These are phyloP conservation scores for Rhododendron ferrugineum DNA, from an alignment of 148 eudicot genomes.

Conservation along the genomic window DNA sequence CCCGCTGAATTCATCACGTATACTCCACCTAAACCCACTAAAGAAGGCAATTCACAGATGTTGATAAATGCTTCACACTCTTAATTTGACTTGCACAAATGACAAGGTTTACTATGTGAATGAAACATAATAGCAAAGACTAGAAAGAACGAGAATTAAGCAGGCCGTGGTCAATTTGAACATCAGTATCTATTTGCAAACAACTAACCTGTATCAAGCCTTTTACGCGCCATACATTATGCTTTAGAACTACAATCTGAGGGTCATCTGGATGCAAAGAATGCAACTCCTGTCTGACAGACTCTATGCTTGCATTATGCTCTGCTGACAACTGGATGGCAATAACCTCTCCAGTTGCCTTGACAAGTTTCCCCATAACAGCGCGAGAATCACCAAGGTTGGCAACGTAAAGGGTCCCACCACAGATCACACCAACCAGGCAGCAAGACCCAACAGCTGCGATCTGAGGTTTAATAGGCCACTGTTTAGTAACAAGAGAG, in stretches of 20 bases:
- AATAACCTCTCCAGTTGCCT: conserved; percentile 67
- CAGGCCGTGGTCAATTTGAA: background rate
- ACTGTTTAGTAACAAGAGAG: conserved; percentile 64
- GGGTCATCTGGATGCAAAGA: conserved; percentile 74
- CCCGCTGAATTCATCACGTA: background rate
- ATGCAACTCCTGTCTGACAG: conserved; percentile 74
- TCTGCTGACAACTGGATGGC: conserved; percentile 69
- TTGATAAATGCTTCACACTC: background rate
- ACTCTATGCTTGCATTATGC: conserved; percentile 70
- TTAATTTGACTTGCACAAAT: background rate
- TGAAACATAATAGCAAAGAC: background rate
- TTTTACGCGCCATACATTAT: conserved; percentile 87
- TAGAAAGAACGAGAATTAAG: background rate
- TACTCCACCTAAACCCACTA: background rate
- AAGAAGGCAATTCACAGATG: background rate
- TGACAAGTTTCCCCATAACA: conserved; percentile 62
- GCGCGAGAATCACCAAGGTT: conserved; percentile 83
- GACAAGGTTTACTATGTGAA: background rate
- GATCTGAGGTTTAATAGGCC: conserved; percentile 72
- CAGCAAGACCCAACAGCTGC: conserved; percentile 93
- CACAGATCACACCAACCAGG: conserved; percentile 62
- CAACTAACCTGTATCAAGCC: conserved; percentile 69
- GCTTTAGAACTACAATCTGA: conserved; percentile 69
- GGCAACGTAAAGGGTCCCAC: conserved; percentile 64
- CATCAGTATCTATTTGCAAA: background rate